Evolutionary conservation across 2,329 filamentous ascomycete genomes (phyloP).

Genomic region (Sporothrix brasiliensis): DNA sequence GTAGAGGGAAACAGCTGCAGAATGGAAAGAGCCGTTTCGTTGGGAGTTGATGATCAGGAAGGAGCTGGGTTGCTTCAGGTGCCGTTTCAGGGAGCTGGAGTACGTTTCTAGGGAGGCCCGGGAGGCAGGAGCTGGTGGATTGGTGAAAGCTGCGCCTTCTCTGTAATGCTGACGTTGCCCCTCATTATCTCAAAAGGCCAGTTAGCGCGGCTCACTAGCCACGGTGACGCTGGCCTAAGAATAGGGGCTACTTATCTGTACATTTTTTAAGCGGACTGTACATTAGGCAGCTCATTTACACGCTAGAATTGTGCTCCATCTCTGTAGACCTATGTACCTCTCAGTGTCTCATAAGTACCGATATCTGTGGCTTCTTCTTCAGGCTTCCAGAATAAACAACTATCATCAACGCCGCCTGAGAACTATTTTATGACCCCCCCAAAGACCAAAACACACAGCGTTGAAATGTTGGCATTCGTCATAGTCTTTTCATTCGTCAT

Average conservation of each 20-base stretch:
- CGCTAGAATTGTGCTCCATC: too few relatives aligned
- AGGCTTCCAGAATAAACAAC: constrained; percentile 15
- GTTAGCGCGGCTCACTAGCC: constrained; percentile 6
- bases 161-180: constrained; percentile 25
- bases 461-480: background rate
- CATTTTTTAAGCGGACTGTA: background rate
- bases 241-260: constrained; percentile 2
- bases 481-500: too few relatives aligned
- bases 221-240: background rate
- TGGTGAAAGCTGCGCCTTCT: constrained; percentile 23
- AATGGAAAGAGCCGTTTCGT: background rate
- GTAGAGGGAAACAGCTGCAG: background rate
- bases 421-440: background rate
- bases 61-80: constrained; percentile 26
- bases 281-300: background rate
- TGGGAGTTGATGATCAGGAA: constrained; percentile 7
- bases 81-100: constrained; percentile 27
- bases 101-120: background rate
- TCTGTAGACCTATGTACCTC: background rate
- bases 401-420: background rate
- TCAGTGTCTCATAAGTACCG: background rate
- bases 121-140: constrained; percentile 7
- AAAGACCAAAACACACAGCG: background rate
- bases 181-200: background rate
- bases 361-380: constrained; percentile 19